phyloP scores from a whole-genome alignment of 176 grass and related monocot species.

The Musa beccarii region DNA sequence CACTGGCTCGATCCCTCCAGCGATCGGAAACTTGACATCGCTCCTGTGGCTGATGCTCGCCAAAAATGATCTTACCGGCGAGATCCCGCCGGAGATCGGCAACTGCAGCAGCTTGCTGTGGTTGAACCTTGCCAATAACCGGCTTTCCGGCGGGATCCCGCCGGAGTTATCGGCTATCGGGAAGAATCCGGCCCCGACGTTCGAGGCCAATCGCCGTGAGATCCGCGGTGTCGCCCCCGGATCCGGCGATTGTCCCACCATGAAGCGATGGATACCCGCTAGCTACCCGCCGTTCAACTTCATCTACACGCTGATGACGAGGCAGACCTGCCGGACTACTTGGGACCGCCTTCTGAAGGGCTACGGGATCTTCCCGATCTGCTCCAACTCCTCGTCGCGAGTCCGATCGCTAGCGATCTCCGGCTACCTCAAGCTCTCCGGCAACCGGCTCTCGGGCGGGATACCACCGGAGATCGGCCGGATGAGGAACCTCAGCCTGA shows the following conservation, averaged over 20 bases:
- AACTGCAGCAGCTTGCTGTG: slow-evolving; percentile 82
- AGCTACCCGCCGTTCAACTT: slow-evolving; percentile 88
- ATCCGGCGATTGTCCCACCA: slow-evolving; percentile 73
- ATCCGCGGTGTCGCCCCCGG: slow-evolving; percentile 18
- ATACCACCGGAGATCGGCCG: slow-evolving; percentile 41
- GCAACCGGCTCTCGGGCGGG: slow-evolving; percentile 54
- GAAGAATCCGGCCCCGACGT: slow-evolving; percentile 49
- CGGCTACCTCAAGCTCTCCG: slow-evolving; percentile 73
- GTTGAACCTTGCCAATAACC: slow-evolving; percentile 67
- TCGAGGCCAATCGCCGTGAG: slow-evolving; percentile 39
- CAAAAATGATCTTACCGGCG: slow-evolving; percentile 55
- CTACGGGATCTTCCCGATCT: slow-evolving; percentile 60
- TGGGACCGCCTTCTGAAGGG: slow-evolving; percentile 75
- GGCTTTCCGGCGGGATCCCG: slow-evolving; percentile 45
- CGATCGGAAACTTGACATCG: slow-evolving; percentile 71
- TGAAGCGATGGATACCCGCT: slow-evolving; percentile 79
- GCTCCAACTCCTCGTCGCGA: slow-evolving; percentile 40
- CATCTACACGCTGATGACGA: slow-evolving; percentile 54
- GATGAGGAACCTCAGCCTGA: slow-evolving; percentile 54
- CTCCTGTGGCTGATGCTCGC: slow-evolving; percentile 90
- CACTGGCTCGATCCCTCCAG: slow-evolving; percentile 38
- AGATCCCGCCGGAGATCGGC: slow-evolving; percentile 65
- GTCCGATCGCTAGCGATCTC: slow-evolving; percentile 43
- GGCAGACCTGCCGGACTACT: slow-evolving; percentile 45
- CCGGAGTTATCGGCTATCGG: slow-evolving; percentile 50